Evolutionary conservation across 2,329 filamentous ascomycete species (phyloP).

Genomic region (Penicillium thymicola): DNA sequence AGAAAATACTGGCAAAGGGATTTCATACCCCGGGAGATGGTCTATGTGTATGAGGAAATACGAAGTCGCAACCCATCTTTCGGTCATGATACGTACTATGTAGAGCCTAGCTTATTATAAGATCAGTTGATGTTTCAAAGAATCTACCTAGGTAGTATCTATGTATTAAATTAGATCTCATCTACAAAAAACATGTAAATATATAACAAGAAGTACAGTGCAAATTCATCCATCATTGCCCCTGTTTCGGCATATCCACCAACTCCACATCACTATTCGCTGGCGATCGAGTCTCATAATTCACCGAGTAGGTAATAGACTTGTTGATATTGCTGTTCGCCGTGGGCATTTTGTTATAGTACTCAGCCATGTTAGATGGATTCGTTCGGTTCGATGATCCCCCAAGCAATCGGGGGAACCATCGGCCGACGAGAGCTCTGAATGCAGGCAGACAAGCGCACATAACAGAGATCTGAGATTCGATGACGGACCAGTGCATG

Average conservation of each 20-base stretch:
- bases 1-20: neutral
- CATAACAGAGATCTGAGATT: slow-evolving; percentile 26
- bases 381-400: slow-evolving; percentile 3
- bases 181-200: too few relatives aligned
- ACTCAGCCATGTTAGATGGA: slow-evolving; percentile 2
- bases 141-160: neutral
- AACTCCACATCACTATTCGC: slow-evolving; percentile 17
- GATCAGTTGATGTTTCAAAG: neutral
- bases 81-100: neutral
- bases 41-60: neutral
- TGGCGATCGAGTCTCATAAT: slow-evolving; percentile 17
- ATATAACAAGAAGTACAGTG: neutral
- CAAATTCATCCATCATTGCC: neutral
- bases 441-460: slow-evolving; percentile 28
- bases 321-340: slow-evolving; percentile 22
- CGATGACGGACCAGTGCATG: slow-evolving; percentile 30
- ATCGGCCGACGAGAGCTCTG: slow-evolving; percentile 21
- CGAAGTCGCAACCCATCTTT: neutral
- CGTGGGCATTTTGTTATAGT: neutral
- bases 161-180: neutral
- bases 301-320: slow-evolving; percentile 24
- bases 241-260: slow-evolving; percentile 13
- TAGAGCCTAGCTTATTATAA: neutral
- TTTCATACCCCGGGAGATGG: neutral
- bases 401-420: slow-evolving; percentile 16